Base-by-base conservation (phyloP, 2,329 filamentous ascomycete species). In the Alternaria triticina region DNA sequence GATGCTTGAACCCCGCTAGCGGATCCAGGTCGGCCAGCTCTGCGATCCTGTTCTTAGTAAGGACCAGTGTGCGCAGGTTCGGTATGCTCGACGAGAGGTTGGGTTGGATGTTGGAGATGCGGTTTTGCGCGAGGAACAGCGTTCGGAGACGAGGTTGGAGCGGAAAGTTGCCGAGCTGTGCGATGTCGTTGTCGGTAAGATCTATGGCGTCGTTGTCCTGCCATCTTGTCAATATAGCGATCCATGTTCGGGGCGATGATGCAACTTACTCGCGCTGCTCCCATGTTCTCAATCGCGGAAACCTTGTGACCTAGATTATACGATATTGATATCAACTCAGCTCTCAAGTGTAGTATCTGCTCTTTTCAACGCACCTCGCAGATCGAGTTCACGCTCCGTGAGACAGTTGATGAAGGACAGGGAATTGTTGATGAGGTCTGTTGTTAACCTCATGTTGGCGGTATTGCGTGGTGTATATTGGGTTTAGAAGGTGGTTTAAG, bases 301-400 rank as follows among this genome's bases (percentile, higher is more conserved):
- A 99, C 98, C 85, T 96, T 94, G 85, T 98, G 94, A 85, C 96
- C 96, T 99, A 89, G 86, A 89, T 62, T 70, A 73, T 66, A 72
- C 72, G 80, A 84, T 83, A 84, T 86, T 80, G 86, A 88, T 91
- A 94, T 96, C 90, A 96, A 95, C 88, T 88, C 87, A 92, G 91
- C 88, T 90, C 89, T 79, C 84, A 89, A 88, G 89, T 94, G 92
- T 92, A 97, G 93, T 89, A 97, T 96, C 94, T 95, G 92, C 87
- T 90, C 93, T 93, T 97, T 93, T 91, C 91, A 89, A 89, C 94
- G 89, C 92, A 98, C 96, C 96, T 97, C 96, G 90, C 77, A 99
- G 93, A 86, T 98, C 94, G 82, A 99, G 89, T 88, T 99, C 96
- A 83, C 96, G 93, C 88, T 99, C 96, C 85, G 96, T 97, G 82